Evolutionary conservation across 2,329 filamentous ascomycete species (phyloP), one percentile per base, ranked within the genome.

Genomic region (Thelonectria discophora): DNA sequence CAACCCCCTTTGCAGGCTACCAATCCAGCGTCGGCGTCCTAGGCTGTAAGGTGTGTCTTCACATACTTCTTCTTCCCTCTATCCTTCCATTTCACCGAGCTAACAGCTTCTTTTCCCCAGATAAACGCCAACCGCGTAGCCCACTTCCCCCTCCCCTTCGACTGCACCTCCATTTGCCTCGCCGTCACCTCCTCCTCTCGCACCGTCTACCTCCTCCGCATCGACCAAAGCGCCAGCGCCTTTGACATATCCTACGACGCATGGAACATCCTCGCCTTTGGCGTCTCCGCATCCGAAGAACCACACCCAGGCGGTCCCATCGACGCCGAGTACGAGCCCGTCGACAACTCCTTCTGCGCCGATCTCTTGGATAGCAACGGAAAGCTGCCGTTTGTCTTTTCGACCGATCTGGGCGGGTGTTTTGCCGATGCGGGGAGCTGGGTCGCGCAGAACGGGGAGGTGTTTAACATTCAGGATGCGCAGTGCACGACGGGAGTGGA

Each of bases 41-140:
- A 8, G 85, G 85, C 57, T 86, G 84, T 79, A 83, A 85, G 15
- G 39, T 42, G n/a, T 17, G 39, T 32, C n/a, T n/a, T n/a, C n/a
- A n/a, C n/a, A n/a, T n/a, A n/a, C n/a, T n/a, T n/a, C n/a, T n/a
- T n/a, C n/a, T n/a, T n/a, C n/a, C n/a, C n/a, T n/a, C n/a, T n/a
- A n/a, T n/a, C n/a, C n/a, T 32, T 6, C 7, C 6, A 32, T 32
- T 32, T 32, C 30, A n/a, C n/a, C n/a, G n/a, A n/a, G n/a, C 30
- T 32, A 32, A 32, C 30, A n/a, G 30, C n/a, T 42, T 11, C 39
- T 42, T 42, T 17, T 5, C 5, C 5, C 5, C 12, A 21, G 72
- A 79, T 87, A 72, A 74, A 87, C 74, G 84, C 80, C 59, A 82
- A 86, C 76, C 82, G 84, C 48, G 79, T 87, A 37, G 84, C 84